These are phyloP conservation scores for Stipa capillata DNA, from an alignment of 176 grass and related monocot species.

Conservation along the genomic window DNA sequence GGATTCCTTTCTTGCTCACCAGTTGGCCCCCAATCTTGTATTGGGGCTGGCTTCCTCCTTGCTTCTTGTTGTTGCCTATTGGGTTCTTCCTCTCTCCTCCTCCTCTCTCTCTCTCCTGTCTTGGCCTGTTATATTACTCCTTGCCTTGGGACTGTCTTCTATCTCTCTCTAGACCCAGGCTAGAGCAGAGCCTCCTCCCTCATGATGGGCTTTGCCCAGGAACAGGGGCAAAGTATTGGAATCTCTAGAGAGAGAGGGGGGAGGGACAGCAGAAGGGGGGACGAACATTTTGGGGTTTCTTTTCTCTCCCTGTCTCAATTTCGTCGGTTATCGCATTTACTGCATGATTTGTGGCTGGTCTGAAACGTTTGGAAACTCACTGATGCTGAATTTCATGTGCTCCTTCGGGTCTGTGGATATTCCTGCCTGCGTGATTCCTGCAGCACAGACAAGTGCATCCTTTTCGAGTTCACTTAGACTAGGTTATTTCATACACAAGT, in stretches of 20 bases:
- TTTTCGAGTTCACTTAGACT: neutral
- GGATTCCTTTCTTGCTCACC: slow-evolving; percentile 28
- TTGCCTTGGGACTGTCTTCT: neutral
- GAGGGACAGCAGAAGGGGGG: neutral
- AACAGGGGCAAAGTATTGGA: slow-evolving; percentile 37
- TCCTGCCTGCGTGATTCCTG: too few species aligned
- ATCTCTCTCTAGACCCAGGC: slow-evolving; percentile 26
- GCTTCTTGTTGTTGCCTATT: slow-evolving; percentile 13
- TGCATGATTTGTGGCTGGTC: neutral
- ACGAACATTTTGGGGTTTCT: neutral
- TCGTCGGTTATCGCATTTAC: neutral
- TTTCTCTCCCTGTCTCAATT: neutral
- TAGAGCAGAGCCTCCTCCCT: slow-evolving; percentile 24
- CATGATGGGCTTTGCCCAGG: slow-evolving; percentile 39
- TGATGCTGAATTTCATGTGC: neutral
- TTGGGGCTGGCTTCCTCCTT: neutral
- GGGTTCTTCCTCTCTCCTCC: neutral
- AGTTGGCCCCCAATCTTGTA: slow-evolving; percentile 18
- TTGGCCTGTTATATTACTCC: neutral
- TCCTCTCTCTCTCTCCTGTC: neutral
- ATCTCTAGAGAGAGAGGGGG: slow-evolving; percentile 12
- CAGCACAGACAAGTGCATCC: too few species aligned
- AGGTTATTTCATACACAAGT: neutral
- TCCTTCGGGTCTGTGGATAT: neutral
- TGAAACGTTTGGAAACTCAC: neutral